Evolutionary conservation across 164 flowering plant species (phyloP).

Genomic region (grape (Vitis vinifera)): DNA sequence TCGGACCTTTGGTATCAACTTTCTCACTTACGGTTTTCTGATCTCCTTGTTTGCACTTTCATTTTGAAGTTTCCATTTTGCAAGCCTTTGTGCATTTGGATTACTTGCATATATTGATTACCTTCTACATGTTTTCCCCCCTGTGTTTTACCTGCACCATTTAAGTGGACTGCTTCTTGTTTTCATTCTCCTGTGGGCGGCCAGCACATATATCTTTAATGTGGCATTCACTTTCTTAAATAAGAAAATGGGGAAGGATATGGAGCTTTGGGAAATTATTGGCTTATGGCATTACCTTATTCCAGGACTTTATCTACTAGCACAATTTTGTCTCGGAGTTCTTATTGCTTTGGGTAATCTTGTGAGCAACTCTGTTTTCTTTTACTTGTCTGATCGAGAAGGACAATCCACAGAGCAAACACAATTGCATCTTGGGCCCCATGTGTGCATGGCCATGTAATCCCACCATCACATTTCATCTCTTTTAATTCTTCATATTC

Average conservation of each 20-base stretch:
- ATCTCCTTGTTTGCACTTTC: slow-evolving; percentile 79
- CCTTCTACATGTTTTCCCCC: slow-evolving; percentile 67
- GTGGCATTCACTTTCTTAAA: slow-evolving; percentile 64
- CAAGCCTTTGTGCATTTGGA: slow-evolving; percentile 76
- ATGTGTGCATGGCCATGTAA: too few species aligned
- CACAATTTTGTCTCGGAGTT: slow-evolving; percentile 65
- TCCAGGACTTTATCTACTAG: slow-evolving; percentile 75
- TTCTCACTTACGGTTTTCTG: slow-evolving; percentile 82
- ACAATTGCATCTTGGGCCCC: too few species aligned
- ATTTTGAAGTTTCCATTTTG: slow-evolving; percentile 80
- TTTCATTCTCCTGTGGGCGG: slow-evolving; percentile 82
- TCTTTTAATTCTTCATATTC: too few species aligned
- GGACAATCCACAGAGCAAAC: slow-evolving; percentile 5
- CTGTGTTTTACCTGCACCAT: slow-evolving; percentile 70
- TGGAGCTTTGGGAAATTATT: slow-evolving; percentile 59
- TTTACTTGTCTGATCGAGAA: slow-evolving; percentile 53
- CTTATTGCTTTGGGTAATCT: slow-evolving; percentile 82
- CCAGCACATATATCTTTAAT: slow-evolving; percentile 79
- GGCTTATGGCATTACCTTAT: slow-evolving; percentile 86
- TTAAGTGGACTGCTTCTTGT: slow-evolving; percentile 78
- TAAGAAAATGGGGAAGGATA: slow-evolving; percentile 49
- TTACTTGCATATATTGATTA: slow-evolving; percentile 82
- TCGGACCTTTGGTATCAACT: slow-evolving; percentile 69
- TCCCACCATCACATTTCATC: too few species aligned
- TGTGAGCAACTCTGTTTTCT: slow-evolving; percentile 67